Evolutionary conservation across 2,329 filamentous ascomycete genomes (phyloP), one percentile per base, ranked within the genome.

Genomic region (Paraphaeosphaeria sporulosa): DNA sequence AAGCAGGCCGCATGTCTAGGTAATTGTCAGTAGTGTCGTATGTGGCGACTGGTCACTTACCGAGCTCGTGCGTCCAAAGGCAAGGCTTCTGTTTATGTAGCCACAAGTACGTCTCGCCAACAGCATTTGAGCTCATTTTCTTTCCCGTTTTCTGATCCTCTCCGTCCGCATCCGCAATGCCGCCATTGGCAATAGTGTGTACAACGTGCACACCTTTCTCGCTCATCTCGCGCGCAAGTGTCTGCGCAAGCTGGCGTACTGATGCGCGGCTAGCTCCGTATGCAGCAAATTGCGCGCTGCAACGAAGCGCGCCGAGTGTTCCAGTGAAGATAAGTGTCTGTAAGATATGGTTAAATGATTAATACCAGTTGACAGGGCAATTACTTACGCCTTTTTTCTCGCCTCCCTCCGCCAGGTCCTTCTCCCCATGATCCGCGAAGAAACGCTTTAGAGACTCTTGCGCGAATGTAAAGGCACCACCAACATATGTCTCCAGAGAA

Each of bases 111-210:
- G 83, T 83, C 73, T 83, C 82, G 2, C 85, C 85, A 4, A 88
- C 84, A 27, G 83, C 84, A 70, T 87, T 84, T 0, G 84, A 84
- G 53, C 83, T 83, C 78, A 87, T 88, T 59, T 82, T 84, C 78
- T 85, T 85, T 3, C 85, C 85, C 0, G 67, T 78, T 65, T 76
- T 75, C 44, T 80, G 79, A 30, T 82, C 81, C 57, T 84, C 80
- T 0, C 79, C 80, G 30, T 84, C 75, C 57, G 82, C 82, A 67
- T 87, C 85, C 32, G 75, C 77, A 57, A 87, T 87, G 0, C 71
- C 74, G 0, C 84, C 85, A 67, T 87, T 87, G 0, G 83, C 84
- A 61, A 88, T 85, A 2, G 85, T 80, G 72, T 88, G 86, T n/a
- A 84, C 84, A 3, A 87, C 84, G 70, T 88, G 85, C 0, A 88